phyloP scores from a whole-genome alignment of 371 early-diverging fungal genomes.

The Basidiobolus meristosporus region DNA sequence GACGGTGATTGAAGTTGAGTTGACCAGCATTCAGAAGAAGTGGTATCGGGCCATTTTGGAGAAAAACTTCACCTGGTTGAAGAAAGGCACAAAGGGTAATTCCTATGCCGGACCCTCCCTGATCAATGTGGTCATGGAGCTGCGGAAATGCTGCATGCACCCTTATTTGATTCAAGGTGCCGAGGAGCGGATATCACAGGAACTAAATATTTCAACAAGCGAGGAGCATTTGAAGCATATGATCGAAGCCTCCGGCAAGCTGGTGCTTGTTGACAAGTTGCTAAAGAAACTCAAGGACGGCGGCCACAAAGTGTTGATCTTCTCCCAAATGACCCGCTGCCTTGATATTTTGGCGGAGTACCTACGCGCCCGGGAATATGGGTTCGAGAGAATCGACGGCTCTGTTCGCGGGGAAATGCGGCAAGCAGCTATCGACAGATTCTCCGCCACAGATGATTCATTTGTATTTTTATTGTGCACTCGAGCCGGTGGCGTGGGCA shows the following conservation, averaged over 20 bases:
- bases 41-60: constrained; percentile 86
- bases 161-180: constrained; percentile 73
- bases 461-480: constrained; percentile 81
- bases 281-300: constrained; percentile 55
- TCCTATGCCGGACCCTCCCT: constrained; percentile 9
- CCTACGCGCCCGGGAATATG: constrained; percentile 24
- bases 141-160: constrained; percentile 77
- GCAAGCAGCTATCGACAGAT: constrained; percentile 92
- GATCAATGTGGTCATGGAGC: constrained; percentile 43
- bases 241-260: constrained; percentile 75
- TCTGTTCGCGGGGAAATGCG: constrained; percentile 71
- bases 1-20: constrained; percentile 71
- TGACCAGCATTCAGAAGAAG: constrained; percentile 68
- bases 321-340: constrained; percentile 79
- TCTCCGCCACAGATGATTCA: constrained; percentile 47
- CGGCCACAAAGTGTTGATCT: constrained; percentile 86
- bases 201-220: constrained; percentile 8
- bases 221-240: constrained; percentile 11
- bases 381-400: constrained; percentile 77
- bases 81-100: constrained; percentile 28
- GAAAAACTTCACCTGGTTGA: constrained; percentile 63
- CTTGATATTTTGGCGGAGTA: constrained; percentile 72
- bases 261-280: constrained; percentile 76
- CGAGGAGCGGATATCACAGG: constrained; percentile 56
- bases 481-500: constrained; percentile 86